A percentile compares a stretch with the other conserved stretches of the same genome.
Conservation (phyloP, 106 monocot species). For the Dendrobium officinale region DNA sequence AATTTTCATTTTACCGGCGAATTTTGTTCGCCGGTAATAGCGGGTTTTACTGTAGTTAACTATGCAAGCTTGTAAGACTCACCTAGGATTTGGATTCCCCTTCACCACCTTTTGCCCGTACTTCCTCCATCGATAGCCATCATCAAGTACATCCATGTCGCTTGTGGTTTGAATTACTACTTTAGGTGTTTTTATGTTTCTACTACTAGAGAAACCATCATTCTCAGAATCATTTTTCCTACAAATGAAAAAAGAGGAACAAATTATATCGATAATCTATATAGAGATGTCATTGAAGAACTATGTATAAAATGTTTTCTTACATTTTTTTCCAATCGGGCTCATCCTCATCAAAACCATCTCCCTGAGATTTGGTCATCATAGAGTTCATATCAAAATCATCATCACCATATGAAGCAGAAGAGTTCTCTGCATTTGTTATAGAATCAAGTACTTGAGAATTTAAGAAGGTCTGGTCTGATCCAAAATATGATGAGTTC, state of each 20-base stretch:
- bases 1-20: no score
- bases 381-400: slow-evolving; percentile 23
- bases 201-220: slow-evolving; percentile 31
- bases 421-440: slow-evolving; percentile 50
- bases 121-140: slow-evolving; percentile 65
- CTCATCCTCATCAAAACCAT: neutral
- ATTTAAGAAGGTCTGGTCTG: neutral
- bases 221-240: slow-evolving; percentile 36
- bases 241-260: slow-evolving; percentile 13
- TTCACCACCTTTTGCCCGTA: slow-evolving; percentile 74
- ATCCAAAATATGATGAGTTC: neutral
- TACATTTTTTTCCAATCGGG: neutral
- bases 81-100: slow-evolving; percentile 72
- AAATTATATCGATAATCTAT: neutral
- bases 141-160: slow-evolving; percentile 60
- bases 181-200: slow-evolving; percentile 46
- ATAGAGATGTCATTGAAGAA: neutral
- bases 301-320: neutral
- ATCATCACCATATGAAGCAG: slow-evolving; percentile 47
- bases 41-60: no score
- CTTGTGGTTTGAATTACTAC: slow-evolving; percentile 60
- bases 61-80: neutral
- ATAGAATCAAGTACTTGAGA: slow-evolving; percentile 9
- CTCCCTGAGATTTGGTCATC: neutral
- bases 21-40: no score